Evolutionary conservation across 805 yeast species (phyloP), one percentile per base, ranked within the genome.

Genomic region (Ogataea thermomethanolica): DNA sequence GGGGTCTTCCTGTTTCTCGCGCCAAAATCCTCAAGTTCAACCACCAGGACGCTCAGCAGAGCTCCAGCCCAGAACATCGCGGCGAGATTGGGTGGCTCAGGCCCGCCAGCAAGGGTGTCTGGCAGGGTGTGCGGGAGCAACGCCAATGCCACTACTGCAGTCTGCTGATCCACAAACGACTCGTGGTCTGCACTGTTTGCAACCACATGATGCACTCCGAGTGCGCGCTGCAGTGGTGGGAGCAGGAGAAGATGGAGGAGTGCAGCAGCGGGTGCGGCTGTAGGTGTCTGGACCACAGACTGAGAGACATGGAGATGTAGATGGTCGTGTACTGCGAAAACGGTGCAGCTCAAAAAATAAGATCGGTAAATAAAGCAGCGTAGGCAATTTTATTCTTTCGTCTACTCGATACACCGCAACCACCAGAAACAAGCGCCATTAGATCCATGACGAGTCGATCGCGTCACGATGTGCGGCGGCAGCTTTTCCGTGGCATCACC

Each of bases 181-280:
- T 83, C 23, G 78, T 81, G 23, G 73, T 77, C 0, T 90, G 98
- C 55, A 71, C 76, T 5, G 66, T 67, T 21, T 90, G 98, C 62
- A 83, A 79, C 41, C 97, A 91, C 61, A 68, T 85, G 3, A 54
- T 84, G 49, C 98, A 90, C 57, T 74, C 86, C 3, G 67, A 68
- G 15, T 90, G 98, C 65, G 93, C 95, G 0, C 62, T 71, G 13
- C 72, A 72, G 36, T 90, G 98, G 96, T 88, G 95, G 87, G 61
- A 62, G 7, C 51, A 58, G 1, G 65, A 54, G 20, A 57, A 58
- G 7, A 64, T 67, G 42, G 48, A 48, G 0, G 84, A 82, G 51
- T 87, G 96, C 61, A 81, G 95, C 0, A 74, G 84, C 33, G 96
- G 95, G 0, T 88, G 96, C 67, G 95, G 95, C 0, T 88, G 96